Evolutionary conservation across 139 green algal species (phyloP), one percentile per base, ranked within the genome.

Genomic region (Parachlorella kessleri): DNA sequence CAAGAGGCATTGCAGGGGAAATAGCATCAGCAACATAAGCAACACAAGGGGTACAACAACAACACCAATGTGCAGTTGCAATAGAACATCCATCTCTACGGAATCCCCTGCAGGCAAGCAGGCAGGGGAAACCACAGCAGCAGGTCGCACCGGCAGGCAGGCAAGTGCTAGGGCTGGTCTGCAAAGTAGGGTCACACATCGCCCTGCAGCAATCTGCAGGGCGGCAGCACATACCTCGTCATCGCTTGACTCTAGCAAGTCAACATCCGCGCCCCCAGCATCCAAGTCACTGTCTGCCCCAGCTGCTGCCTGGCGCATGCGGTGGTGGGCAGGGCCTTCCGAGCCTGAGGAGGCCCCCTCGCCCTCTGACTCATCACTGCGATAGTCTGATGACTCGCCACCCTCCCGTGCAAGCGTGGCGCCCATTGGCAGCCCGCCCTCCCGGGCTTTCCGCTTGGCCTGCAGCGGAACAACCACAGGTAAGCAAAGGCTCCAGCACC

Each of bases 71-170:
- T n/a, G n/a, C n/a, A n/a, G n/a, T n/a, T n/a, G n/a, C n/a, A n/a
- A n/a, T n/a, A n/a, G n/a, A n/a, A n/a, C n/a, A n/a, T n/a, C n/a
- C n/a, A n/a, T n/a, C n/a, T n/a, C n/a, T n/a, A n/a, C n/a, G n/a
- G n/a, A n/a, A n/a, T n/a, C n/a, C n/a, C n/a, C n/a, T n/a, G n/a
- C n/a, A n/a, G n/a, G n/a, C n/a, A n/a, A n/a, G n/a, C n/a, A n/a
- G n/a, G n/a, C 32, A 37, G 14, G n/a, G 9, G 40, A 64, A 35
- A 42, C 66, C 63, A 33, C 55, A 37, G 72, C 66, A 59, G 67
- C 70, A 28, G 71, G 70, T 37, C 72, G 73, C 88, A 93, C 92
- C 36, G 85, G 88, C 36, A 87, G 14, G 63, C 89, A 79, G 4
- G 87, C 78, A 9, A 80, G 68, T 63, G 87, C 82, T 3, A 9